Conservation (phyloP, 495 filamentous ascomycete genomes). For the Penicillium turbatum region DNA sequence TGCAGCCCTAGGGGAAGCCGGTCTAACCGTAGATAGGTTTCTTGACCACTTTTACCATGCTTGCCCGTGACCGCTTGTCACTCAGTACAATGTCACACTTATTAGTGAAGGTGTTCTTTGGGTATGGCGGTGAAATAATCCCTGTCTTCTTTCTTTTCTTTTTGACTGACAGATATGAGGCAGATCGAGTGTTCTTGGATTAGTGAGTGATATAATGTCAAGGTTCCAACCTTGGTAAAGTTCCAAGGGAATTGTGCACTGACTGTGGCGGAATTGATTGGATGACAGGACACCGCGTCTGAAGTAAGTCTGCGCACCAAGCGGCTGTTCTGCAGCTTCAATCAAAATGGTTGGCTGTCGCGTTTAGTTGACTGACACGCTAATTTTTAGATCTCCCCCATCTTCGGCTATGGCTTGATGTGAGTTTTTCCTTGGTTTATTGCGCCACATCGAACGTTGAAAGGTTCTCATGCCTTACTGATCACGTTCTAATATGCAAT, state of each 20-base stretch:
- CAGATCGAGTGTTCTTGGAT: slow-evolving; percentile 73
- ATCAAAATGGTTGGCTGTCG: slow-evolving; percentile 42
- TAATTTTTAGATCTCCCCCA: slow-evolving; percentile 45
- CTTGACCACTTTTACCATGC: slow-evolving; percentile 84
- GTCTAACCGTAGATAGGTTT: slow-evolving; percentile 58
- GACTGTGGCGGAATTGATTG: slow-evolving; percentile 47
- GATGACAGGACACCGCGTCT: slow-evolving; percentile 47
- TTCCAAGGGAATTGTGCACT: slow-evolving; percentile 19
- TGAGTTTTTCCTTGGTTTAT: slow-evolving; percentile 24
- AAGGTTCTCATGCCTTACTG: slow-evolving; percentile 26
- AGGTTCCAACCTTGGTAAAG: no score
- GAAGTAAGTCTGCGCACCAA: slow-evolving; percentile 37
- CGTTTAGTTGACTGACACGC: slow-evolving; percentile 38
- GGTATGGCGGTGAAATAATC: slow-evolving; percentile 45
- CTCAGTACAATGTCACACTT: slow-evolving; percentile 80
- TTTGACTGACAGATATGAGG: slow-evolving; percentile 26
- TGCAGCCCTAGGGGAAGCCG: slow-evolving; percentile 5
- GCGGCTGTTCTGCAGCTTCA: slow-evolving; percentile 34
- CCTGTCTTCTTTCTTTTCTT: slow-evolving; percentile 11
- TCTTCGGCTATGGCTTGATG: slow-evolving; percentile 46
- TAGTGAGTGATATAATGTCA: slow-evolving; percentile 51
- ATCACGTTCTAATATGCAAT: slow-evolving; percentile 35
- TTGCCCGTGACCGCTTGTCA: slow-evolving; percentile 72
- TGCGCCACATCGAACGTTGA: slow-evolving; percentile 26
- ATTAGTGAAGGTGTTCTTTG: slow-evolving; percentile 77